Evolutionary conservation across 805 yeast species (phyloP).

Genomic region (Kodamaea jinghongensis): DNA sequence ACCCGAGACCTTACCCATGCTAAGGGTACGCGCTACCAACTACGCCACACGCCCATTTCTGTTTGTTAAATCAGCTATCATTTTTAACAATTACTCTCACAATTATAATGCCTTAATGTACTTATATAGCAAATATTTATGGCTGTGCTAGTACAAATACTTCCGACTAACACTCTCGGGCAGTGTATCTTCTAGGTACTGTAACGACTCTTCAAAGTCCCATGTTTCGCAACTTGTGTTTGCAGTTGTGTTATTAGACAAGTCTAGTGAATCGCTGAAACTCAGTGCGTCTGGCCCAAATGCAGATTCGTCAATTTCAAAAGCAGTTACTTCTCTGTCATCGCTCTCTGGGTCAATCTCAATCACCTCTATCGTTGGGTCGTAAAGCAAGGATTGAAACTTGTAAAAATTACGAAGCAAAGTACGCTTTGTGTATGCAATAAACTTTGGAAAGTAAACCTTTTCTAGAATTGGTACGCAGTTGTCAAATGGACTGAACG

Average conservation of each 20-base stretch:
- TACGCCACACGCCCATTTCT: slow-evolving; percentile 69
- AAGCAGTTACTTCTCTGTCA: not conserved
- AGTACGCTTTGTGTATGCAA: no score
- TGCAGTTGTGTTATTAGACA: no score
- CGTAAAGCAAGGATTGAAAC: not conserved
- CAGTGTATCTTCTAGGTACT: not conserved
- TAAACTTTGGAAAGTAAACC: not conserved
- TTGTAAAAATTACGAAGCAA: not conserved
- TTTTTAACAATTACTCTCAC: no score
- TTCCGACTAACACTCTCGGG: no score
- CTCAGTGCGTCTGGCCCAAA: not conserved
- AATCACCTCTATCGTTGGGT: not conserved
- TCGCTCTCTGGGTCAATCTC: not conserved
- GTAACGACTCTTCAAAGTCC: slow-evolving; percentile 3
- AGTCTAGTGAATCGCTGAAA: not conserved
- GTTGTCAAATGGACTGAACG: not conserved
- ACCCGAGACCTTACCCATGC: slow-evolving; percentile 80
- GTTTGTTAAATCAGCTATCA: no score
- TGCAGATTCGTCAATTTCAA: not conserved
- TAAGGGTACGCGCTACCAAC: slow-evolving; percentile 82
- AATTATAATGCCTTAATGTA: no score
- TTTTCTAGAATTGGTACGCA: not conserved
- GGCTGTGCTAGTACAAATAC: no score
- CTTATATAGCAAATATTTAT: no score
- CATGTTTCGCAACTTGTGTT: not conserved